A percentile compares a stretch with the other conserved stretches of the same genome.
Evolutionary conservation across 805 yeast genomes (phyloP).

Genomic region (Lipomyces spencermartinsiae): DNA sequence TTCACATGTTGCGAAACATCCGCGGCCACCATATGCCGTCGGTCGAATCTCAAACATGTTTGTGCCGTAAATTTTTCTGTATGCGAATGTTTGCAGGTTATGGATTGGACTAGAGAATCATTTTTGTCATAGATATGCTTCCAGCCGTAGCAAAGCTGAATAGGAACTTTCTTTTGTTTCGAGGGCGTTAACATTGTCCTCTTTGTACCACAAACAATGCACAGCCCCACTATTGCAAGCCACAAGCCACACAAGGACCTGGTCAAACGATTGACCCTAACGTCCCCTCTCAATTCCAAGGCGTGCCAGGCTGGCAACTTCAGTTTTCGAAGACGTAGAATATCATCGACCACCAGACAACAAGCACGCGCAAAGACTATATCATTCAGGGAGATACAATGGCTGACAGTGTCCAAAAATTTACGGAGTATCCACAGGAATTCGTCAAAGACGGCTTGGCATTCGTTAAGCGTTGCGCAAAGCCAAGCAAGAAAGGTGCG

Average conservation of each 20-base stretch:
- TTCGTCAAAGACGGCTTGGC: slow-evolving; percentile 90
- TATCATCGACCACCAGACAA: neutral
- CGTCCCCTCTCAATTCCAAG: neutral
- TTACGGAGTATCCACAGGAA: slow-evolving; percentile 86
- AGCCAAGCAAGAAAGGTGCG: slow-evolving; percentile 80
- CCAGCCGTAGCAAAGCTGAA: neutral
- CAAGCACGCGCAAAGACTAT: neutral
- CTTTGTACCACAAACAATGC: too few relatives aligned
- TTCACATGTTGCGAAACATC: slow-evolving; percentile 57
- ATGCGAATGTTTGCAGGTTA: neutral
- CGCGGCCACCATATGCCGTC: slow-evolving; percentile 65
- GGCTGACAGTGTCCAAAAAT: slow-evolving; percentile 56
- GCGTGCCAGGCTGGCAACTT: neutral
- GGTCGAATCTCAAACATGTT: slow-evolving; percentile 20
- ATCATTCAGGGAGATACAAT: slow-evolving; percentile 12
- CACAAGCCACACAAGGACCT: too few relatives aligned
- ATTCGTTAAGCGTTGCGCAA: slow-evolving; percentile 88
- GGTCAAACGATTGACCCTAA: neutral
- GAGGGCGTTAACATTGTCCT: neutral
- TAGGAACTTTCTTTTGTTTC: neutral
- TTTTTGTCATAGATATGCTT: neutral
- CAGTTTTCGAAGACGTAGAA: neutral
- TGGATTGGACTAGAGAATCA: neutral
- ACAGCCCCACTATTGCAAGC: too few relatives aligned
- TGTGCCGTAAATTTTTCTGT: neutral